Conservation (phyloP, 1,284 basidiomycete species). For the Cryptococcus sp. region DNA sequence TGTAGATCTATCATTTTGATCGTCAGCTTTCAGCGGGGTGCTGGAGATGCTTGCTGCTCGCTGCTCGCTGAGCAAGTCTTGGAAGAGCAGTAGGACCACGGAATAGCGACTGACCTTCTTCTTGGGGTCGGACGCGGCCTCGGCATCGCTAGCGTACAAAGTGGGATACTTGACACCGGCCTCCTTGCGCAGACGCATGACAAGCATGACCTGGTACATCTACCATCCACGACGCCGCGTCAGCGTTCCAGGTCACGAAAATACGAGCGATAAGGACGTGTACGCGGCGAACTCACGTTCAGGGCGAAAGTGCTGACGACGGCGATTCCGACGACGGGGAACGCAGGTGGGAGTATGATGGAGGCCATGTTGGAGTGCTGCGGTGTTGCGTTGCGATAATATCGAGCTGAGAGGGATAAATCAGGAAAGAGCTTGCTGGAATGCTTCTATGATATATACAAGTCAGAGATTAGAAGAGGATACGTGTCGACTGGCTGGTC, state of each 20-base stretch:
- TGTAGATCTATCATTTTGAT: constrained; percentile 25
- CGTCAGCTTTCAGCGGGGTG: too few relatives aligned
- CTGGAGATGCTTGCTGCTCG: too few relatives aligned
- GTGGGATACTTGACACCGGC: constrained; percentile 43
- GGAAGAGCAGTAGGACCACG: background rate
- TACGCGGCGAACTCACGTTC: constrained; percentile 37
- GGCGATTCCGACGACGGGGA: constrained; percentile 45
- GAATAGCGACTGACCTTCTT: constrained; percentile 31
- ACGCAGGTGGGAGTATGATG: constrained; percentile 32
- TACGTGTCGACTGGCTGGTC: too few relatives aligned
- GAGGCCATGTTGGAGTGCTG: constrained; percentile 8
- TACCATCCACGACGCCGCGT: constrained; percentile 12
- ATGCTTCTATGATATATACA: too few relatives aligned
- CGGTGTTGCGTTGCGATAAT: background rate
- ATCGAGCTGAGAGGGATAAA: too few relatives aligned
- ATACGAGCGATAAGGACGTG: too few relatives aligned
- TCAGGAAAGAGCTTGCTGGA: too few relatives aligned
- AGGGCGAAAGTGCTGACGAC: constrained; percentile 29
- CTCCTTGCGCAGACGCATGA: constrained; percentile 30
- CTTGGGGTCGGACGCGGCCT: constrained; percentile 42
- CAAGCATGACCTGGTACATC: constrained; percentile 35
- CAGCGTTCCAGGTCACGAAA: constrained; percentile 1
- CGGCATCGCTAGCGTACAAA: constrained; percentile 42
- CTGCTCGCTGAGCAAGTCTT: background rate
- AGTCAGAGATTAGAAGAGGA: too few relatives aligned